Evolutionary conservation across 108 stramenopile genomes (phyloP), one percentile per base, ranked within the genome.

Genomic region (Phaeodactylum tricornutum): DNA sequence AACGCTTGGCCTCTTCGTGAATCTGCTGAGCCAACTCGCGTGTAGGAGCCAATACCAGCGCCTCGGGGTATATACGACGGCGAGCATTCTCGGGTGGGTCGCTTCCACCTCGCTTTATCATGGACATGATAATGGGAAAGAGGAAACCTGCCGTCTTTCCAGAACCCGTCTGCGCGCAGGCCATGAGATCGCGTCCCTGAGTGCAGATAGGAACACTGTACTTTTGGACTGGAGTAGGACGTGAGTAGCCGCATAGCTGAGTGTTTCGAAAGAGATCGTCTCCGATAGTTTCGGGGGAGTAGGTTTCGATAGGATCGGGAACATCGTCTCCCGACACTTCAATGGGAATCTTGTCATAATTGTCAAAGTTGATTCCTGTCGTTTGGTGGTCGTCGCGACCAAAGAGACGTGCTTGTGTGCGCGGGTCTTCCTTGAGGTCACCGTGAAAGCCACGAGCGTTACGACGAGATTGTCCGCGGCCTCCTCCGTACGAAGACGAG

Each of bases 291-390:
- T 93, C 96, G 17, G 54, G 42, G 20, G 74, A 55, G 69, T 95
- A 99, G 16, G 43, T 56, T 9, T 94, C 91, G 46, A 96, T 86
- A 26, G 95, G 95, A 21, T 88, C 87, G 25, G 98, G 98, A 29
- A 67, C 46, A 33, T 90, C 71, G 23, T 74, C 66, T 19, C 95
- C 95, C 15, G 73, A 68, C 33, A 84, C 79, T 49, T 98, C 97
- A 22, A 98, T 94, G 22, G 96, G 95, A 40, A 99, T 99, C 39
- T 97, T 90, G 64, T 96, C 95, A 75, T 99, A 97, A 53, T 89
- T 86, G 66, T 96, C 94, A 61, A 99, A 99, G 75, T 99, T 97
- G 79, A 99, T 97, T n/a, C 98, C 98, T n/a, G 93, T 78, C 15
- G 86, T 92, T 57, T 94, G 90, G 39, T 86, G 71, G 57, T 87